Evolutionary conservation across 495 filamentous ascomycete species (phyloP), one percentile per base, ranked within the genome.

Genomic region (Entonaema liquescens): DNA sequence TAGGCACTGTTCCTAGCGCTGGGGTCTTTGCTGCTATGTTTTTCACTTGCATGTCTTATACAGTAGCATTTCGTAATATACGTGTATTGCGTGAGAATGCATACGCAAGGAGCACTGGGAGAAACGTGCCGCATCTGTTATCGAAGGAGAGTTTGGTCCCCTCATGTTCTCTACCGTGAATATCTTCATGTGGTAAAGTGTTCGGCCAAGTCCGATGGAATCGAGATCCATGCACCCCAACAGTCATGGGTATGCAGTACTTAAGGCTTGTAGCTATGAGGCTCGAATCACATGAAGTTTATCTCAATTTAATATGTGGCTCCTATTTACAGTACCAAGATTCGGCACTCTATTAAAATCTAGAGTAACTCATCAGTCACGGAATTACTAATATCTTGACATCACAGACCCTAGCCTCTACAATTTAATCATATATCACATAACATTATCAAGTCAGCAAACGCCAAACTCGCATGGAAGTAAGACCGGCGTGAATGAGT

Each of bases 381-480:
- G 31, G 31, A 33, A 33, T 33, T 7, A 33, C 6, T 33, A 33
- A 9, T 7, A 33, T 33, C 31, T 33, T 9, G 9, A 47, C 19
- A 21, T 21, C 19, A 47, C 42, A 47, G 19, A 47, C 17, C 2
- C 38, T 40, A 47, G n/a, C 42, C 40, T 40, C 25, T 21, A 28
- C 42, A 38, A 19, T 11, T 26, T 33, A 11, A 53, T 62, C 59
- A 52, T 15, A 47, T 61, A 42, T 25, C 47, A 54, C 53, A 28
- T 23, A 21, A 17, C 9, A 53, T n/a, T 35, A 31, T 19, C 38
- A 35, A 54, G 25, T 47, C 19, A 54, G 19, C 5, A 44, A 54
- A 33, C 47, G 56, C 42, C 17, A 65, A 62, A 65, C 57, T 58
- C 29, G 57, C 42, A 42, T 42, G 42, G 62, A 13, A 31, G 26